Percentiles rank a stretch among this genome's conserved stretches.
Evolutionary conservation across 108 stramenopile genomes (phyloP).

Genomic region (Nannochloropsis gaditana): DNA sequence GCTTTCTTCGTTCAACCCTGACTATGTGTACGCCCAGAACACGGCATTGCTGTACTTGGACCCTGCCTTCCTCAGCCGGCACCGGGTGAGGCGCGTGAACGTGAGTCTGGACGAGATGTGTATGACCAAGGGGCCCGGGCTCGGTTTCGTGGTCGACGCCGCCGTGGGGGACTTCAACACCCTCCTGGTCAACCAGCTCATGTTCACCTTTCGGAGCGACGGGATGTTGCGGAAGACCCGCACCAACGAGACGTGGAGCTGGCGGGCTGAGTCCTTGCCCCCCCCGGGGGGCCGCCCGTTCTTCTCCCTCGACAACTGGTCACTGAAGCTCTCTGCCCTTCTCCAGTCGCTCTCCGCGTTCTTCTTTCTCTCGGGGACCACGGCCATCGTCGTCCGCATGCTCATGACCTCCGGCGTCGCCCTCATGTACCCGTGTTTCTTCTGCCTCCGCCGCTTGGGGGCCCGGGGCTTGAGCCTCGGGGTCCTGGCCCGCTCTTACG

Average conservation of each 20-base stretch:
- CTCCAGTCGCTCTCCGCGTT: neutral
- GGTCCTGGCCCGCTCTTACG: neutral
- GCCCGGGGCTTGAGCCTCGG: neutral
- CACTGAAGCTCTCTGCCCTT: neutral
- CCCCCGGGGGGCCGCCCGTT: neutral
- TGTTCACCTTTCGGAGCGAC: neutral
- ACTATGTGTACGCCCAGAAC: neutral
- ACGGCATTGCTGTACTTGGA: neutral
- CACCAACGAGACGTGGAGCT: neutral
- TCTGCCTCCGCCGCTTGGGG: neutral
- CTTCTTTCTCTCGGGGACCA: neutral
- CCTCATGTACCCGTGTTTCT: neutral
- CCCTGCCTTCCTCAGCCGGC: neutral
- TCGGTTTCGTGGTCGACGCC: neutral
- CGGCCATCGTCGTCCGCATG: neutral
- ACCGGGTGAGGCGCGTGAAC: neutral
- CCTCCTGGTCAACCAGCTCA: neutral
- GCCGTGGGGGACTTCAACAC: neutral
- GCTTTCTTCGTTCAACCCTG: neutral
- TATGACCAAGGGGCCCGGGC: neutral
- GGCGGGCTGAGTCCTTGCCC: neutral
- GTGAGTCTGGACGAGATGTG: conserved; percentile 7
- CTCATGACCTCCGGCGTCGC: neutral
- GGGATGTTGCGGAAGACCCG: neutral
- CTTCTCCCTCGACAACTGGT: neutral